Conservation (phyloP, 176 grass and related monocot species). For the Lolium multiflorum region DNA sequence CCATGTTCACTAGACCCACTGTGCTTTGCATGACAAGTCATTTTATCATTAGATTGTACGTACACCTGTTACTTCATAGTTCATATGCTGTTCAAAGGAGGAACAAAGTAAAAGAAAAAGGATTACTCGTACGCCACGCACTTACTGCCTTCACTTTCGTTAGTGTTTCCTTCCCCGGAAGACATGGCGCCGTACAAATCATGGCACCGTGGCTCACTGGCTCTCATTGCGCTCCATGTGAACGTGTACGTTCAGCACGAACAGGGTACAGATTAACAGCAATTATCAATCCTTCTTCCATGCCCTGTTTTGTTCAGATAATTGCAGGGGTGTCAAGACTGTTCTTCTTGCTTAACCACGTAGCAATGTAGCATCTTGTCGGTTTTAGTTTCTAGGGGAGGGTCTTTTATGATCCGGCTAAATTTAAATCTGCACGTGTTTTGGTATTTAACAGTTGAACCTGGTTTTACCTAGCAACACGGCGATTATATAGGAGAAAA, state of each 20-base stretch:
- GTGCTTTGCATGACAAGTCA: background rate
- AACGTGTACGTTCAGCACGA: conserved; percentile 38
- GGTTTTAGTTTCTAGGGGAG: no score
- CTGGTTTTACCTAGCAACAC: no score
- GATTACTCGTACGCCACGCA: background rate
- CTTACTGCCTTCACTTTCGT: background rate
- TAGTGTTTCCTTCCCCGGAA: conserved; percentile 31
- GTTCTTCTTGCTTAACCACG: background rate
- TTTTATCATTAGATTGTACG: background rate
- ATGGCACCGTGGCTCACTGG: conserved; percentile 30
- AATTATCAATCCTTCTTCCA: background rate
- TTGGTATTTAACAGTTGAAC: no score
- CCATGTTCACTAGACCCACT: background rate
- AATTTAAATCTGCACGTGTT: no score
- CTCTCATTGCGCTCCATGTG: conserved; percentile 43
- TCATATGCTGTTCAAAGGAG: conserved; percentile 31
- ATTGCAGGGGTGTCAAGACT: background rate
- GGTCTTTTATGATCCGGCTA: no score
- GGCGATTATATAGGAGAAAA: no score
- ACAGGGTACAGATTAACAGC: background rate
- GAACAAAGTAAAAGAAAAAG: background rate
- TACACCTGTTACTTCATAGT: background rate
- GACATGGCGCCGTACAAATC: conserved; percentile 50
- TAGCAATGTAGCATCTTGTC: background rate
- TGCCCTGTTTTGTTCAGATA: background rate